These are phyloP conservation scores for Hypomontagnella submonticulosa DNA, from an alignment of 495 filamentous ascomycete genomes.

Conservation along the genomic window DNA sequence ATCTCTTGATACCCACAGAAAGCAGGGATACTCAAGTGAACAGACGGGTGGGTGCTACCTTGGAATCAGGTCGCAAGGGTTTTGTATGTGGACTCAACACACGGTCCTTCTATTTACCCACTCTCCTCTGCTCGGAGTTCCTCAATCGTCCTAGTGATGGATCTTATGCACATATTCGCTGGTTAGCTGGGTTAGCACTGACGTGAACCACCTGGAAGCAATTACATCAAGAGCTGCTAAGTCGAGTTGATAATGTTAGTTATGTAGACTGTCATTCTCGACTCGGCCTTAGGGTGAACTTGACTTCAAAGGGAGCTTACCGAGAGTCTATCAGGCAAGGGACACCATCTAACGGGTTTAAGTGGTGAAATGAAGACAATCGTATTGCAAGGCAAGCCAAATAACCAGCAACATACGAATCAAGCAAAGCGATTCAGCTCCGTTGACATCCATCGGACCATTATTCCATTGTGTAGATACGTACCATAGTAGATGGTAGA, in stretches of 20 bases:
- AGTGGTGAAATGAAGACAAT: too few relatives aligned
- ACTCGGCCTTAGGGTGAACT: too few relatives aligned
- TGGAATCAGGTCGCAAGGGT: slow-evolving; percentile 35
- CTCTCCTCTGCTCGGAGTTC: slow-evolving; percentile 36
- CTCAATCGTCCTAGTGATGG: slow-evolving; percentile 35
- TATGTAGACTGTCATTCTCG: background rate
- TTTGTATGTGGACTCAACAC: slow-evolving; percentile 35
- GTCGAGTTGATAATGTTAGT: background rate
- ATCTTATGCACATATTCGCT: slow-evolving; percentile 43
- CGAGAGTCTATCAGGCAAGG: too few relatives aligned
- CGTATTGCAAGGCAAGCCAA: too few relatives aligned
- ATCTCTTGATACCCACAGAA: slow-evolving; percentile 31
- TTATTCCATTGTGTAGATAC: too few relatives aligned
- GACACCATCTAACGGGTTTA: too few relatives aligned
- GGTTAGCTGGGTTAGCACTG: slow-evolving; percentile 35
- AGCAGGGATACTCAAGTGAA: slow-evolving; percentile 34
- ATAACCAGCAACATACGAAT: too few relatives aligned
- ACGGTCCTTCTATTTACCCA: slow-evolving; percentile 42
- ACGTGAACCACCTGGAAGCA: slow-evolving; percentile 16
- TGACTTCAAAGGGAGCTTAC: too few relatives aligned
- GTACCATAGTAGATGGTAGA: too few relatives aligned
- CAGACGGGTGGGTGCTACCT: slow-evolving; percentile 36
- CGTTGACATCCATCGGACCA: too few relatives aligned
- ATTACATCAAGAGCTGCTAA: slow-evolving; percentile 17
- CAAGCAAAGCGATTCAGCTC: too few relatives aligned